Percentiles rank a stretch among this genome's conserved stretches.
Evolutionary conservation across 768 basidiomycete genomes (phyloP).

Genomic region (Auricularia sp.): DNA sequence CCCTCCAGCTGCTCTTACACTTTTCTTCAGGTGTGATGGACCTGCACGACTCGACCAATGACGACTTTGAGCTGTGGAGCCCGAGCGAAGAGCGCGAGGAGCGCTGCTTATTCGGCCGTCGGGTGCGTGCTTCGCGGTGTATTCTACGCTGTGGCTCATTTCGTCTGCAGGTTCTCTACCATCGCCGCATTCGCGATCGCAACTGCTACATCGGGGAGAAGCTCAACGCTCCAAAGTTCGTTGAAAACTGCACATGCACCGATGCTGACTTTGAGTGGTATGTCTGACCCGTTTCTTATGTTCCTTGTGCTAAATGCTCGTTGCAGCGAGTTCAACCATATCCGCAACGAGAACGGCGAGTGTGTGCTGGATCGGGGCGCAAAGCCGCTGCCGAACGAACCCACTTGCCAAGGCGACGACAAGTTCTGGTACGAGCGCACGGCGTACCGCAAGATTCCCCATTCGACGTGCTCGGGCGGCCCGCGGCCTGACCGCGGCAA

Average conservation of each 20-base stretch:
- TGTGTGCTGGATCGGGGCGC: constrained; percentile 75
- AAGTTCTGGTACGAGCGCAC: constrained; percentile 94
- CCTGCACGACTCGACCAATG: constrained; percentile 60
- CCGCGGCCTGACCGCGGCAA: constrained; percentile 65
- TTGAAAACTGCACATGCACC: constrained; percentile 65
- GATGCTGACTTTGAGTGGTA: constrained; percentile 90
- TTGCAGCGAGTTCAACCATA: constrained; percentile 84
- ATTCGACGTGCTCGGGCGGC: constrained; percentile 81
- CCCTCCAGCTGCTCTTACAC: too few relatives aligned
- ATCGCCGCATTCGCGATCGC: constrained; percentile 68
- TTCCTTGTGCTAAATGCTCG: not conserved
- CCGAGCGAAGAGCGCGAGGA: constrained; percentile 86
- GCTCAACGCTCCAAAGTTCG: constrained; percentile 42
- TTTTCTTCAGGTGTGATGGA: constrained; percentile 50
- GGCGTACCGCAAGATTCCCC: constrained; percentile 80
- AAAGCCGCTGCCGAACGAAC: constrained; percentile 49
- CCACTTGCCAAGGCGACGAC: constrained; percentile 48
- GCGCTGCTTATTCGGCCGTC: constrained; percentile 83
- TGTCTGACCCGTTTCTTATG: constrained; percentile 16
- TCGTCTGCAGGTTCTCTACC: constrained; percentile 65
- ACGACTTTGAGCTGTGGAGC: constrained; percentile 97
- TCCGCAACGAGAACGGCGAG: constrained; percentile 52
- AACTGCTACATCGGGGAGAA: constrained; percentile 78
- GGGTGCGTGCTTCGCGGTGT: constrained; percentile 35
- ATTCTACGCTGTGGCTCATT: constrained; percentile 1